A percentile compares a stretch with the other conserved stretches of the same genome.
phyloP scores from a whole-genome alignment of 164 flowering plant genomes.

The Piper longum region DNA sequence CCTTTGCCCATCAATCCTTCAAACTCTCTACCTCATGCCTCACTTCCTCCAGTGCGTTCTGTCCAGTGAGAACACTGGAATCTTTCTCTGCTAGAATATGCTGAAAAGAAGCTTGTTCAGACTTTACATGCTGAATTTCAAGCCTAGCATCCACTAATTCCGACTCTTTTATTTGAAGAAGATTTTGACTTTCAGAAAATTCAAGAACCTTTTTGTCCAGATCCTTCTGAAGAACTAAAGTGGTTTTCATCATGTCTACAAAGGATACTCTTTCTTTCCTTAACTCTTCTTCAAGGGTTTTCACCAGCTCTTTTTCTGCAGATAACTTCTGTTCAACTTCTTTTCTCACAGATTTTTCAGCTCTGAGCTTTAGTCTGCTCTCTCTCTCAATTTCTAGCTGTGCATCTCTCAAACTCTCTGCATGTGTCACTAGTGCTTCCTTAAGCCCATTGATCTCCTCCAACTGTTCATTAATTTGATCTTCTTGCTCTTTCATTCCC shows the following conservation, averaged over 20 bases:
- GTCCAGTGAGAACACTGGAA: conserved; percentile 35
- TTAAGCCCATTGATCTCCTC: conserved; percentile 53
- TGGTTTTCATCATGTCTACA: conserved; percentile 31
- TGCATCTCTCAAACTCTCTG: conserved; percentile 44
- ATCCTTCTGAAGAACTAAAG: conserved; percentile 29
- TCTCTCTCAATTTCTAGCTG: conserved; percentile 47
- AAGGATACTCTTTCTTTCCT: conserved; percentile 40
- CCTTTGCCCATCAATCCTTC: conserved; percentile 42
- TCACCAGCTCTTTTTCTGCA: conserved; percentile 36
- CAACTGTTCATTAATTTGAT: conserved; percentile 39
- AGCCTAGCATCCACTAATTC: conserved; percentile 63
- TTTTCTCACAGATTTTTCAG: conserved; percentile 49
- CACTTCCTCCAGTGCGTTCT: conserved; percentile 33
- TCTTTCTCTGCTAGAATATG: conserved; percentile 54
- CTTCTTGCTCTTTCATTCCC: conserved; percentile 54
- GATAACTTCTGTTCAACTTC: conserved; percentile 53
- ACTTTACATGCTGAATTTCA: conserved; percentile 66
- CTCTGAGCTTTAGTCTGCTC: conserved; percentile 53
- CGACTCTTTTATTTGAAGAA: conserved; percentile 48
- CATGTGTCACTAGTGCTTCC: conserved; percentile 29
- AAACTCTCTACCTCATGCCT: conserved; percentile 38
- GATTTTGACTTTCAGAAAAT: conserved; percentile 26
- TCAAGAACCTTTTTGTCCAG: conserved; percentile 35
- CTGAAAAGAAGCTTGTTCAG: conserved; percentile 38
- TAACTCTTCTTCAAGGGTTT: conserved; percentile 35